These are phyloP conservation scores for Xylariomycetidae sp. DNA, from an alignment of 2,329 filamentous ascomycete genomes.

Conservation along the genomic window DNA sequence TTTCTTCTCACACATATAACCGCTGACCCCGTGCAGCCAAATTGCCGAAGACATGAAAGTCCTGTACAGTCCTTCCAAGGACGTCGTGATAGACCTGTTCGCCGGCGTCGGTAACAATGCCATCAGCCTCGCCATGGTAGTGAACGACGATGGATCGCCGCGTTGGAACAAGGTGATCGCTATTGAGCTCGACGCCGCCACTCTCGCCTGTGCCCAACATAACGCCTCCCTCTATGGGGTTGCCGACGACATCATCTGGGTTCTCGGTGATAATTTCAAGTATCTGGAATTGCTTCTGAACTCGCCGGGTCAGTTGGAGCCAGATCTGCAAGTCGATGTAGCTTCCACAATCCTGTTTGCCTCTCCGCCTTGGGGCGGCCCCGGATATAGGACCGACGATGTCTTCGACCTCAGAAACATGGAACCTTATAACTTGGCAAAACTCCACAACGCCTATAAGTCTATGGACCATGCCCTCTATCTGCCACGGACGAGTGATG, in stretches of 20 bases:
- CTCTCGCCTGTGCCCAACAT: slow-evolving; percentile 84
- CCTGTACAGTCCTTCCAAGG: slow-evolving; percentile 36
- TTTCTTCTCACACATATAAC: background rate
- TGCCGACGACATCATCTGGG: slow-evolving; percentile 70
- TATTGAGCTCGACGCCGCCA: slow-evolving; percentile 77
- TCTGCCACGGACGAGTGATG: slow-evolving; percentile 78
- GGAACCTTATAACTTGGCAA: slow-evolving; percentile 74
- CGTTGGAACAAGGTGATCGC: slow-evolving; percentile 82
- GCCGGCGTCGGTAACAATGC: slow-evolving; percentile 88
- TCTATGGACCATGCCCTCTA: slow-evolving; percentile 66
- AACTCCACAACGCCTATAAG: slow-evolving; percentile 60
- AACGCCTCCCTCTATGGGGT: slow-evolving; percentile 87
- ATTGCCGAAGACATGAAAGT: slow-evolving; percentile 69
- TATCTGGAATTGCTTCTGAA: slow-evolving; percentile 49
- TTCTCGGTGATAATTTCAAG: slow-evolving; percentile 82
- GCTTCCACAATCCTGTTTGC: slow-evolving; percentile 47
- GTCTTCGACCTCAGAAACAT: slow-evolving; percentile 83
- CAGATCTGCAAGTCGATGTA: slow-evolving; percentile 36
- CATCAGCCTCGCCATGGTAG: slow-evolving; percentile 77
- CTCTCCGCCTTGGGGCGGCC: slow-evolving; percentile 58
- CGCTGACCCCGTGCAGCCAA: slow-evolving; percentile 43
- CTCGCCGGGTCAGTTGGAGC: slow-evolving; percentile 23
- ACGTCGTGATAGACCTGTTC: slow-evolving; percentile 79
- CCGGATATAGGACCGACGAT: slow-evolving; percentile 51
- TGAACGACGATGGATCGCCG: slow-evolving; percentile 41